phyloP scores from a whole-genome alignment of 805 yeast genomes.

The Metschnikowia hibisci region DNA sequence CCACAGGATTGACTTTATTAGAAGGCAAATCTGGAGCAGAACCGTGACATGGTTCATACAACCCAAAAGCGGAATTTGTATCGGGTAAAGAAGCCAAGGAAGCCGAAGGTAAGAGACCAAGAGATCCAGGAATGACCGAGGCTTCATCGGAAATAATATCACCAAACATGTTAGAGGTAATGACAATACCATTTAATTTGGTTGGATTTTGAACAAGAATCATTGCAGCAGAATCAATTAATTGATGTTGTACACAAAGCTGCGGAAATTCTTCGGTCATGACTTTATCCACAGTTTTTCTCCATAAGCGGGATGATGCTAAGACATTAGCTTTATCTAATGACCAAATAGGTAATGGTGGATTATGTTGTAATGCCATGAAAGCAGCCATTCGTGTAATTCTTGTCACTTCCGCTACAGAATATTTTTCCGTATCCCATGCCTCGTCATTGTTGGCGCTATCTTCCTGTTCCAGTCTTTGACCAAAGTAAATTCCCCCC shows the following conservation, averaged over 20 bases:
- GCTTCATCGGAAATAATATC: slow-evolving; percentile 98
- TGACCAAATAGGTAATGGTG: slow-evolving; percentile 95
- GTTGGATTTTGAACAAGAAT: slow-evolving; percentile 89
- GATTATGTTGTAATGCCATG: slow-evolving; percentile 86
- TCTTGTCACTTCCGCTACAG: slow-evolving; percentile 89
- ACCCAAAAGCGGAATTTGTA: slow-evolving; percentile 88
- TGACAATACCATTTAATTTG: slow-evolving; percentile 83
- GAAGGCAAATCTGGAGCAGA: slow-evolving; percentile 91
- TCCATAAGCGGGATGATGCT: slow-evolving; percentile 95
- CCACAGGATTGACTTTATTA: slow-evolving; percentile 91
- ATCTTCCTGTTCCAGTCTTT: slow-evolving; percentile 87
- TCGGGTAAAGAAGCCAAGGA: slow-evolving; percentile 97
- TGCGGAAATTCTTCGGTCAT: slow-evolving; percentile 88
- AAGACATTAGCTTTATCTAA: slow-evolving; percentile 96
- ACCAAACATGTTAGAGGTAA: slow-evolving; percentile 97
- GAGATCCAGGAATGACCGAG: slow-evolving; percentile 94
- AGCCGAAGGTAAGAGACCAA: slow-evolving; percentile 94
- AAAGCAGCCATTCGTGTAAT: slow-evolving; percentile 98
- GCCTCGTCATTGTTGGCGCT: slow-evolving; percentile 63
- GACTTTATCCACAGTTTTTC: slow-evolving; percentile 84
- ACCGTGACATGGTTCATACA: slow-evolving; percentile 98
- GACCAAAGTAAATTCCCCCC: slow-evolving; percentile 98
- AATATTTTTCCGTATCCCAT: slow-evolving; percentile 88
- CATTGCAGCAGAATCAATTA: slow-evolving; percentile 99
- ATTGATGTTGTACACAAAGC: slow-evolving; percentile 82